These are phyloP conservation scores for Salix purpurea DNA, from an alignment of 345 rosid genomes.

Conservation along the genomic window DNA sequence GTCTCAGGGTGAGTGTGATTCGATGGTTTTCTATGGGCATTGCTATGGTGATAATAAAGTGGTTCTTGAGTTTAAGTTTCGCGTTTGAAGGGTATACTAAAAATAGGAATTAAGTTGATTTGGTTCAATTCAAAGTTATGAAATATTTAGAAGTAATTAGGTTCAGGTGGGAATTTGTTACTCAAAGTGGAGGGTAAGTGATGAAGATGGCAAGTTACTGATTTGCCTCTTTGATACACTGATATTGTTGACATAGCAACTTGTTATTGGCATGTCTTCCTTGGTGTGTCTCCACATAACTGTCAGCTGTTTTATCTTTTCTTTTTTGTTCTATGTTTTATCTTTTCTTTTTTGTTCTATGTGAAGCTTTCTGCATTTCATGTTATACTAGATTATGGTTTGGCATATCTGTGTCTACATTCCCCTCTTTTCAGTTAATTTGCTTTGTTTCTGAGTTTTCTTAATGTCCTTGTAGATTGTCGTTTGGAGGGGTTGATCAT, in stretches of 20 bases:
- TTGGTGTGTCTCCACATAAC: not conserved
- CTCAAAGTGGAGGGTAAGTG: not conserved
- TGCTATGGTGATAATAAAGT: not conserved
- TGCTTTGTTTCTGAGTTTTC: not conserved
- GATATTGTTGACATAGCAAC: not conserved
- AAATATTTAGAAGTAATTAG: not conserved
- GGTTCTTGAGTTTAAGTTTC: not conserved
- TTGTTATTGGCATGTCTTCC: not conserved
- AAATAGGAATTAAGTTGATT: not conserved
- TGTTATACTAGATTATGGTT: constrained; percentile 7
- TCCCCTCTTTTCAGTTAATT: not conserved
- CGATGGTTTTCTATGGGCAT: not conserved
- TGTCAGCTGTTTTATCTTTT: not conserved
- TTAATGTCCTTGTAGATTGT: constrained; percentile 17
- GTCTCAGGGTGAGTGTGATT: not conserved
- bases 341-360: not conserved
- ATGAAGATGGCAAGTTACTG: not conserved
- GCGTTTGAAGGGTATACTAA: not conserved
- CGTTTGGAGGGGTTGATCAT: constrained; percentile 26
- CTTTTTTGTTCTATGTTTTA: not conserved
- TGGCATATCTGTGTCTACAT: constrained; percentile 9
- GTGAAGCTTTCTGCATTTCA: constrained; percentile 9
- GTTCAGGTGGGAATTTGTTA: not conserved
- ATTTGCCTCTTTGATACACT: not conserved
- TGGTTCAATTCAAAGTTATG: not conserved